These are phyloP conservation scores for Ceratobasidium sp. DNA, from an alignment of 1,284 basidiomycete species.

Conservation along the genomic window DNA sequence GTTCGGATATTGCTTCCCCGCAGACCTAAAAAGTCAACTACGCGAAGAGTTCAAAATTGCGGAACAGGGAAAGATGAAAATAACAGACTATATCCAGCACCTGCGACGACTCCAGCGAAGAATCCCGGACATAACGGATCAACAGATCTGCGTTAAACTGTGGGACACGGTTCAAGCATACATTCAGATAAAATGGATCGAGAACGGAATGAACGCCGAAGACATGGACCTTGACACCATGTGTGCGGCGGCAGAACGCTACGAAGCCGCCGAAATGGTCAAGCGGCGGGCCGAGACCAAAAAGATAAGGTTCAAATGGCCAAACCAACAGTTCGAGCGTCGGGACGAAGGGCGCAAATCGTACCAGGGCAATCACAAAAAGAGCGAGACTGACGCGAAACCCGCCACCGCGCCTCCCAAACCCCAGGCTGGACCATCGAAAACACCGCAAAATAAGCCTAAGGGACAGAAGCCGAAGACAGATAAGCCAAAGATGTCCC, in stretches of 20 bases:
- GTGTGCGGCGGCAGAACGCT: conserved; percentile 20
- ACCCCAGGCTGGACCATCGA: neutral
- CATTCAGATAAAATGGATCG: conserved; percentile 31
- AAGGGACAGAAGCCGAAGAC: neutral
- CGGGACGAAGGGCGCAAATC: no score
- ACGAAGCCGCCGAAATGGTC: neutral
- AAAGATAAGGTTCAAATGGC: no score
- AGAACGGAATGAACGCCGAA: conserved; percentile 26
- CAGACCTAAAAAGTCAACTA: conserved; percentile 52
- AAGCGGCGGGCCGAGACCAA: neutral
- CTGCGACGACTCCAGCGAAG: conserved; percentile 3
- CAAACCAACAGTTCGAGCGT: no score
- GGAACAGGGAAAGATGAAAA: conserved; percentile 44
- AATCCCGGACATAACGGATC: conserved; percentile 10
- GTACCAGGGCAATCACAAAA: no score
- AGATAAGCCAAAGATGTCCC: neutral
- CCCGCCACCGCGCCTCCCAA: no score
- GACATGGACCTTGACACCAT: neutral
- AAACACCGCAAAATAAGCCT: neutral
- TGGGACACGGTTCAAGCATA: conserved; percentile 38
- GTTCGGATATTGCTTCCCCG: conserved; percentile 60
- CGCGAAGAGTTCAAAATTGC: conserved; percentile 43
- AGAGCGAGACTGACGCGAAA: no score
- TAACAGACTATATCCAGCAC: conserved; percentile 47
- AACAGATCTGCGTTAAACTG: conserved; percentile 1